Evolutionary conservation across 2,329 filamentous ascomycete genomes (phyloP).

Genomic region (Rutstroemia sp.): DNA sequence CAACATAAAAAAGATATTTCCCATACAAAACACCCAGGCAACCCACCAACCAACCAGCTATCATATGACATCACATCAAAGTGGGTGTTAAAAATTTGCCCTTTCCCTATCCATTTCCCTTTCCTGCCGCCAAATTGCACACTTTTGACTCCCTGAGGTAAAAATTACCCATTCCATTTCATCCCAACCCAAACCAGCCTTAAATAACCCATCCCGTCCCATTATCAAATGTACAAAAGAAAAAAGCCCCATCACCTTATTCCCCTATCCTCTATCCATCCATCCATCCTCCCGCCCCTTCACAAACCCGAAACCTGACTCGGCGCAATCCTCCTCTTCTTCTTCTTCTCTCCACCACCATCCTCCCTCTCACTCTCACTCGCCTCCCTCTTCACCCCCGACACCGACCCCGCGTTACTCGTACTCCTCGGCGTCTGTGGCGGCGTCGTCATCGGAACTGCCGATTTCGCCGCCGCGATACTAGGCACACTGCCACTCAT

Average conservation of each 20-base stretch:
- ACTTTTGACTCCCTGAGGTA: too few species aligned
- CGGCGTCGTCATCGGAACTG: slow-evolving; percentile 73
- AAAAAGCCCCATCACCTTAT: neutral
- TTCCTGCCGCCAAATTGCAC: too few species aligned
- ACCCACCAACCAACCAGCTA: too few species aligned
- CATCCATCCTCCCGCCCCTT: too few species aligned
- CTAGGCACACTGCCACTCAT: slow-evolving; percentile 72
- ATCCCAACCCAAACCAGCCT: neutral
- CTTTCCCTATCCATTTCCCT: too few species aligned
- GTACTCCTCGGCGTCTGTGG: slow-evolving; percentile 75
- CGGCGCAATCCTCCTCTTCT: slow-evolving; percentile 66
- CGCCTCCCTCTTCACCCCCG: slow-evolving; percentile 45
- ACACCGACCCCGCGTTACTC: slow-evolving; percentile 41
- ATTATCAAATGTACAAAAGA: neutral
- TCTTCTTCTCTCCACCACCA: slow-evolving; percentile 34
- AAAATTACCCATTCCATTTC: too few species aligned
- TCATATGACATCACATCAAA: too few species aligned
- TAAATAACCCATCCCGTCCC: neutral
- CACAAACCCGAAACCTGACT: slow-evolving; percentile 33
- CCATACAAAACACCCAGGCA: too few species aligned
- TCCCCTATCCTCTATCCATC: too few species aligned
- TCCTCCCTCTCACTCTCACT: slow-evolving; percentile 43
- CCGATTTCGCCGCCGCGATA: slow-evolving; percentile 31
- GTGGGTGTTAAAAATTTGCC: too few species aligned
- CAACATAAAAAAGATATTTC: too few species aligned